Evolutionary conservation across 768 basidiomycete genomes (phyloP), one percentile per base, ranked within the genome.

Genomic region (Crassisporium funariophilum): DNA sequence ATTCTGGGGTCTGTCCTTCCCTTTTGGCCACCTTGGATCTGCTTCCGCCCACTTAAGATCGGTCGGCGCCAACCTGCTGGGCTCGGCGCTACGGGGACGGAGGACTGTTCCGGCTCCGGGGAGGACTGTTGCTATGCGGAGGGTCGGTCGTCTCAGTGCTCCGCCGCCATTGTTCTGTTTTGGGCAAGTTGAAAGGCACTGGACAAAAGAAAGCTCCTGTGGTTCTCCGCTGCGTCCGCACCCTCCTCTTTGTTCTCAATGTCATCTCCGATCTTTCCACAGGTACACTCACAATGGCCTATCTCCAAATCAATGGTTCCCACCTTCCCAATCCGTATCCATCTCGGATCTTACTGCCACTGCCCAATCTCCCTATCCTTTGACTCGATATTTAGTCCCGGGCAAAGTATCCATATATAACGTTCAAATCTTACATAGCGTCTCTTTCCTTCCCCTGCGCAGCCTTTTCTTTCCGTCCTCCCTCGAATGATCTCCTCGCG

Each of bases 281-380:
- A n/a, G n/a, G n/a, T n/a, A n/a, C n/a, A n/a, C n/a, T n/a, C n/a
- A n/a, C n/a, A 55, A 49, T 42, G 52, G 49, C 57, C 56, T 59
- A 64, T 71, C 76, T 79, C 80, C 80, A 73, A 56, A 55, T 46
- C 55, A 47, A 61, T 72, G 80, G 80, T 62, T 67, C 74, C 36
- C 38, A 60, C 65, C 65, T 82, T 68, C 81, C 79, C 66, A 69
- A 71, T 74, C 55, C 43, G 72, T 61, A 27, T 47, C 6, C 16
- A 67, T 76, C 70, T 75, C 70, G 76, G 81, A 82, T 81, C 79
- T 78, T 73, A 55, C 58, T 57, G n/a, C n/a, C n/a, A n/a, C n/a
- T n/a, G n/a, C n/a, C n/a, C n/a, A n/a, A n/a, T 59, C 56, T 62
- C 57, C 55, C 29, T 31, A 49, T 46, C 21, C 43, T 38, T 50